Conservation (phyloP, 208 protist species). For the Crithidia brevicula region DNA sequence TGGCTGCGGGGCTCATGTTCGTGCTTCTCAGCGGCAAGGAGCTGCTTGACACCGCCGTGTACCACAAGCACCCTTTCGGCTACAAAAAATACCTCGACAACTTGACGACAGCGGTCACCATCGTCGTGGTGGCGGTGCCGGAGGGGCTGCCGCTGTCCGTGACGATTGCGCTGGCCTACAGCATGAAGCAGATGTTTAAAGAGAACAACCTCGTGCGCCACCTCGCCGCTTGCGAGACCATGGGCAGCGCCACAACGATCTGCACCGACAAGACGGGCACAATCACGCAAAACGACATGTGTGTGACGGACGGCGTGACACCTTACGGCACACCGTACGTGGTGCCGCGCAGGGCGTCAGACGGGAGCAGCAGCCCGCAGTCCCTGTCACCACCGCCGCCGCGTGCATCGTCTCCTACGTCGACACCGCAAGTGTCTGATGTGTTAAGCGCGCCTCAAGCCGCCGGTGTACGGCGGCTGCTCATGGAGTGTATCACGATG, state of each 20-base stretch:
- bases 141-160: slow-evolving; percentile 98
- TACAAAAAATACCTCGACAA: slow-evolving; percentile 85
- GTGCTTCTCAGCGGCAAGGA: slow-evolving; percentile 75
- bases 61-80: slow-evolving; percentile 42
- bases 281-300: slow-evolving; percentile 94
- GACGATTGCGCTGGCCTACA: slow-evolving; percentile 97
- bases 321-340: slow-evolving; percentile 21
- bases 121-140: slow-evolving; percentile 97
- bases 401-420: background rate
- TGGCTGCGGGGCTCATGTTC: slow-evolving; percentile 70
- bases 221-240: slow-evolving; percentile 96
- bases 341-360: slow-evolving; percentile 11
- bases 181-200: slow-evolving; percentile 94
- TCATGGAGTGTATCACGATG: slow-evolving; percentile 69
- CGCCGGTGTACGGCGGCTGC: slow-evolving; percentile 31
- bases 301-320: slow-evolving; percentile 59
- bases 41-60: slow-evolving; percentile 48
- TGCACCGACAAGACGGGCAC: slow-evolving; percentile 97
- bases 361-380: slow-evolving; percentile 5
- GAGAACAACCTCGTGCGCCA: slow-evolving; percentile 97
- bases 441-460: slow-evolving; percentile 28
- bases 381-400: background rate
- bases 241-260: slow-evolving; percentile 95
- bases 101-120: slow-evolving; percentile 92
- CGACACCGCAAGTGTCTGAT: slow-evolving; percentile 16